phyloP scores from a whole-genome alignment of 2,329 filamentous ascomycete species.

The Dothideomycetes sp. region DNA sequence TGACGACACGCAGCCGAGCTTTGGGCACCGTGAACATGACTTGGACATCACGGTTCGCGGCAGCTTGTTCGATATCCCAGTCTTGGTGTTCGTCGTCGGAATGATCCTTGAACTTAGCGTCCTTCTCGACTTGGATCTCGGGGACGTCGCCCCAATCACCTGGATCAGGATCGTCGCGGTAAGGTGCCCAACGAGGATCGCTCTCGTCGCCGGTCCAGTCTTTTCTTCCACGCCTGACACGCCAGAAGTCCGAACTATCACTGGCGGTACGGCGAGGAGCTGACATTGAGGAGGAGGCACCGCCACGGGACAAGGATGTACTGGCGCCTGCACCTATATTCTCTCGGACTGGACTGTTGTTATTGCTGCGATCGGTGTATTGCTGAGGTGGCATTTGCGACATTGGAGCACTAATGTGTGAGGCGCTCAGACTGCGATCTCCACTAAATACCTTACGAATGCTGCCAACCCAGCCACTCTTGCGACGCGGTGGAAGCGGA shows the following conservation, averaged over 20 bases:
- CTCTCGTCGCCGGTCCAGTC: constrained; percentile 26
- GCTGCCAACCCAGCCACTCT: constrained; percentile 24
- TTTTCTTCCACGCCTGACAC: constrained; percentile 32
- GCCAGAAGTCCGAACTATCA: constrained; percentile 34
- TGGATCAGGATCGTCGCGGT: constrained; percentile 25
- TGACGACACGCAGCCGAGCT: constrained; percentile 80
- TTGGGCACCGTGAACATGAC: constrained; percentile 88
- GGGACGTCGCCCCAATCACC: constrained; percentile 28
- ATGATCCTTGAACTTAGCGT: not conserved
- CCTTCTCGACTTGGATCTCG: not conserved
- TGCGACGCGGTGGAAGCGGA: constrained; percentile 3
- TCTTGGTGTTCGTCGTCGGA: constrained; percentile 31
- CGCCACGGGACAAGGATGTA: constrained; percentile 1
- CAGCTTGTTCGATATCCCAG: constrained; percentile 43
- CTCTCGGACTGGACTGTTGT: constrained; percentile 8
- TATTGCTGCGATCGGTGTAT: constrained; percentile 13
- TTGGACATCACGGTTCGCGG: constrained; percentile 39
- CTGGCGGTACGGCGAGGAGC: constrained; percentile 34
- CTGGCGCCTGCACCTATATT: too few relatives aligned
- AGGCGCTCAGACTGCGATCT: constrained; percentile 23
- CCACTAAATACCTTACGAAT: constrained; percentile 21
- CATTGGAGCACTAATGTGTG: constrained; percentile 13
- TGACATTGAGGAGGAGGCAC: constrained; percentile 4
- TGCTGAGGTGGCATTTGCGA: constrained; percentile 16
- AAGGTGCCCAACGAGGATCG: constrained; percentile 19